phyloP scores from a whole-genome alignment of 495 filamentous ascomycete genomes.

The Aspergillus homomorphus region DNA sequence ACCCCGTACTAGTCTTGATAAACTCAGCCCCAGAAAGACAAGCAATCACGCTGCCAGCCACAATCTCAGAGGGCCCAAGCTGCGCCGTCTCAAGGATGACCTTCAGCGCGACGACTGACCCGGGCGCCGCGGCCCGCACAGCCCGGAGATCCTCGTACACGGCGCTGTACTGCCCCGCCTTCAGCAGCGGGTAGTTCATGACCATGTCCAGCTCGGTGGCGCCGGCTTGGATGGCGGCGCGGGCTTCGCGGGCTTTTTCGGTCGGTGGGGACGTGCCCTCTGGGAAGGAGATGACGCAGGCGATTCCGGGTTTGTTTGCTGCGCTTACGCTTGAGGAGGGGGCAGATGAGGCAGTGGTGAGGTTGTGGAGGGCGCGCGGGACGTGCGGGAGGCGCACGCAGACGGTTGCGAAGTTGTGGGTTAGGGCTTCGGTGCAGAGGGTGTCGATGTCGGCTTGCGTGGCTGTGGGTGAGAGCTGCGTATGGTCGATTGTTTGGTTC shows the following conservation, averaged over 20 bases:
- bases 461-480: constrained; percentile 55
- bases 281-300: constrained; percentile 66
- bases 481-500: constrained; percentile 61
- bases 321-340: not conserved
- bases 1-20: constrained; percentile 70
- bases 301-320: constrained; percentile 43
- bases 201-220: constrained; percentile 69
- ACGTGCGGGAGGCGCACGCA: constrained; percentile 58
- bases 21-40: constrained; percentile 60
- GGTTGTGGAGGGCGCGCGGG: constrained; percentile 47
- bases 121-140: constrained; percentile 49
- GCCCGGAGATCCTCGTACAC: constrained; percentile 58
- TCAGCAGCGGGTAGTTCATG: constrained; percentile 56
- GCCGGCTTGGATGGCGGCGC: constrained; percentile 53
- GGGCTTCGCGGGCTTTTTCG: constrained; percentile 54
- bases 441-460: constrained; percentile 52
- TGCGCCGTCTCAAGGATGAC: constrained; percentile 66
- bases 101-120: constrained; percentile 53
- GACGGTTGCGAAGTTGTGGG: constrained; percentile 58
- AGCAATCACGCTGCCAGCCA: constrained; percentile 57
- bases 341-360: constrained; percentile 32
- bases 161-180: constrained; percentile 43
- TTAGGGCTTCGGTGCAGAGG: constrained; percentile 61
- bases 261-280: constrained; percentile 56
- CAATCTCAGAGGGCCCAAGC: constrained; percentile 52